Evolutionary conservation across 257 asterid genomes (phyloP), one percentile per base, ranked within the genome.

Genomic region (Solanum corneliomulleri): DNA sequence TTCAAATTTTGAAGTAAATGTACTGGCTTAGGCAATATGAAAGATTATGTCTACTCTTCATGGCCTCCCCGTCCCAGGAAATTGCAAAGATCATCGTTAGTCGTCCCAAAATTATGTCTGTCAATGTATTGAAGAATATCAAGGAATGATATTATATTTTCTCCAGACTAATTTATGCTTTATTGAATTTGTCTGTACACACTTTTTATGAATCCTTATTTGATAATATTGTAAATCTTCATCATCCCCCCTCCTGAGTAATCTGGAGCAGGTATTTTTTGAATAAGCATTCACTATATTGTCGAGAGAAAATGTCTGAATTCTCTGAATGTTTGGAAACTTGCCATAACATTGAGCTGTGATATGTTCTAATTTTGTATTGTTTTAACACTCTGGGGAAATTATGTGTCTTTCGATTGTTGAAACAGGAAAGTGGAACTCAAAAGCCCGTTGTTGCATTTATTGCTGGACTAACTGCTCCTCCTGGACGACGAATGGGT

Each of bases 401-500:
- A 14, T 42, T 66, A 56, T 44, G 66, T 78, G 10, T 80, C 68
- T 29, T 78, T 80, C 4, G 68, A 49, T 85, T 86, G 69, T 72
- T 78, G 82, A 52, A 85, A 93, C 94, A 95, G 98, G 99, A 90
- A 89, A 97, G 98, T 91, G 97, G 98, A 82, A 94, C 98, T 85
- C 92, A 95, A 74, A 95, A 97, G 91, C 98, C 98, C 64, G 90
- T 95, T 87, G 98, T 96, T 85, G 98, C 98, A 89, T 96, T 97
- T 88, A 95, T 95, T 88, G 99, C 99, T 87, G 99, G 99, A 88
- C 98, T 97, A 88, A 97, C 99, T 83, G 99, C 99, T 89, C 99
- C 99, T 83, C 99, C 98, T 84, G 99, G 99, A 75, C 94, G 99
- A 87, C 92, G 98, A 88, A 97, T 97, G 99, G 99, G 98, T 78